Conservation (phyloP, 2,329 filamentous ascomycete species). For the Trichoderma asperellum region DNA sequence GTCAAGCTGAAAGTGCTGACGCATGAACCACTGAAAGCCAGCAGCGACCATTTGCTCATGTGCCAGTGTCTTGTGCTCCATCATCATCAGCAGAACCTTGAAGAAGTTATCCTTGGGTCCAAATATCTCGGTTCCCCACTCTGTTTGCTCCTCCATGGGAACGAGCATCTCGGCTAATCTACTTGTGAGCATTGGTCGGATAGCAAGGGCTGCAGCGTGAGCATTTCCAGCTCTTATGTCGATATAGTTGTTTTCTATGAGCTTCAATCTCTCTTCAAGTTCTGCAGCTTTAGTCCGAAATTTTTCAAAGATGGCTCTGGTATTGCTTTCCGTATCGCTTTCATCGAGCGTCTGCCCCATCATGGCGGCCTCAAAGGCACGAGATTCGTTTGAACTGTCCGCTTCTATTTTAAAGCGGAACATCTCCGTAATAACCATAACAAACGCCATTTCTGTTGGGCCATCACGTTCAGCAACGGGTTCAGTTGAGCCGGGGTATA, state of each 20-base stretch:
- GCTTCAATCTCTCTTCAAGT: conserved; percentile 49
- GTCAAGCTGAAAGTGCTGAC: conserved; percentile 59
- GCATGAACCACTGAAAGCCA: conserved; percentile 61
- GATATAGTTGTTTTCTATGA: conserved; percentile 54
- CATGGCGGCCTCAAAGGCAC: conserved; percentile 55
- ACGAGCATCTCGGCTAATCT: conserved; percentile 55
- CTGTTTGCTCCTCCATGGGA: conserved; percentile 52
- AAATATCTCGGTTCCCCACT: conserved; percentile 55
- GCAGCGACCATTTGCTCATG: conserved; percentile 49
- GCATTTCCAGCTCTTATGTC: conserved; percentile 57
- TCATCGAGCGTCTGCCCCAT: conserved; percentile 48
- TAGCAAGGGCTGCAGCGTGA: conserved; percentile 54
- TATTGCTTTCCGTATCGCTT: conserved; percentile 31
- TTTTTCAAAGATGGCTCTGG: conserved; percentile 41
- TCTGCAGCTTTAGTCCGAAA: conserved; percentile 49
- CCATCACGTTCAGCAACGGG: conserved; percentile 57
- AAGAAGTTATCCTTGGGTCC: conserved; percentile 59
- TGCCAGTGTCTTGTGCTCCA: conserved; percentile 52
- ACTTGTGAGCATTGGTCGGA: conserved; percentile 53
- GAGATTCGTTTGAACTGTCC: conserved; percentile 47
- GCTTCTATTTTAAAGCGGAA: conserved; percentile 54
- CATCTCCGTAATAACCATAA: conserved; percentile 55
- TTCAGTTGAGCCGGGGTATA: conserved; percentile 57
- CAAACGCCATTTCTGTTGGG: conserved; percentile 65
- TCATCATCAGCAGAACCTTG: conserved; percentile 54